phyloP scores from a whole-genome alignment of 1,139 yeast genomes.

The Candida tropicalis region DNA sequence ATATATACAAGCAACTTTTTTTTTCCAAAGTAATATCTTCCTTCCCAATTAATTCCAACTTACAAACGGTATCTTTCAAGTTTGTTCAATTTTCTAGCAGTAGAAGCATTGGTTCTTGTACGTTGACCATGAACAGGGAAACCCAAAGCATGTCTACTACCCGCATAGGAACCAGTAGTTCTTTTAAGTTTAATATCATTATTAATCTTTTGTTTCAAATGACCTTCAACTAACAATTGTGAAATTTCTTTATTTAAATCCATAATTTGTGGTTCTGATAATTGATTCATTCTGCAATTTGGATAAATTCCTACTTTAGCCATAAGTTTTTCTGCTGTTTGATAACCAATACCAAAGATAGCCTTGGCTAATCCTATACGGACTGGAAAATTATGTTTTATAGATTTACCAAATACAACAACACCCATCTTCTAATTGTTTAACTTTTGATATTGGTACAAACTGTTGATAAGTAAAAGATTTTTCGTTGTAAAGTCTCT shows the following conservation, averaged over 20 bases:
- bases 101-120: constrained; percentile 86
- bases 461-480: too few relatives aligned
- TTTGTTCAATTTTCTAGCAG: constrained; percentile 84
- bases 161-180: constrained; percentile 82
- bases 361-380: constrained; percentile 74
- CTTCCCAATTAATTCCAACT: too few relatives aligned
- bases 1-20: not conserved
- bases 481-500: not conserved
- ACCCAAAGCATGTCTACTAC: constrained; percentile 86
- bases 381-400: constrained; percentile 54
- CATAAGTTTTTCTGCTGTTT: constrained; percentile 76
- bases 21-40: too few relatives aligned
- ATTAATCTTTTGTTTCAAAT: constrained; percentile 74
- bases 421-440: constrained; percentile 76
- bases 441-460: too few relatives aligned
- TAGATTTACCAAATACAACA: constrained; percentile 73
- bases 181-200: constrained; percentile 82
- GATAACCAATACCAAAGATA: constrained; percentile 82
- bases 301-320: constrained; percentile 92
- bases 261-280: constrained; percentile 85
- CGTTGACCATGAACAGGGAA: constrained; percentile 94
- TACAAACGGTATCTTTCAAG: constrained; percentile 53
- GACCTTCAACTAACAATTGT: constrained; percentile 82
- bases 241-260: constrained; percentile 86
- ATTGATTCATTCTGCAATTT: constrained; percentile 90